phyloP scores from a whole-genome alignment of 2,329 filamentous ascomycete genomes.

The Leptographium radiaticola region DNA sequence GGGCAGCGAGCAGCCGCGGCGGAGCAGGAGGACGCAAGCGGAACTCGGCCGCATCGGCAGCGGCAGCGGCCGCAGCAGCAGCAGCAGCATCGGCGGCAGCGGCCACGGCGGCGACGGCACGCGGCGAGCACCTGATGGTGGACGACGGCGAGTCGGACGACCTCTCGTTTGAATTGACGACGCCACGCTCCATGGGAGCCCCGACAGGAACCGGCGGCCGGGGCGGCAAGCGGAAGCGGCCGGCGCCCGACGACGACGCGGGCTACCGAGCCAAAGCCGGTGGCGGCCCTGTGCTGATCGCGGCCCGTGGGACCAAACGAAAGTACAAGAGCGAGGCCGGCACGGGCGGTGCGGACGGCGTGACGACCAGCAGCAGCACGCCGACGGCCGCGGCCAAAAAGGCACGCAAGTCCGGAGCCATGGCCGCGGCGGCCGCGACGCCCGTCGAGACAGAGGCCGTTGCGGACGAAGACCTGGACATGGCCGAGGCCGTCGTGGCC shows the following conservation, averaged over 20 bases:
- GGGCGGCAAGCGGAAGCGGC: slow-evolving; percentile 38
- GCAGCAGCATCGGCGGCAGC: neutral
- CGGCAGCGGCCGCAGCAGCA: too few species aligned
- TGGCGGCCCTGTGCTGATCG: slow-evolving; percentile 7
- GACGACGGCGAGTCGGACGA: slow-evolving; percentile 11
- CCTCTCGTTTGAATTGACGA: slow-evolving; percentile 9
- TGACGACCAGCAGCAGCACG: slow-evolving; percentile 17
- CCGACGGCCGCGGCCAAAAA: slow-evolving; percentile 10
- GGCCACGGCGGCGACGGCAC: slow-evolving; percentile 17
- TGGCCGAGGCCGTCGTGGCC: neutral
- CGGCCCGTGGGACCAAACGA: slow-evolving; percentile 39
- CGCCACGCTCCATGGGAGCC: slow-evolving; percentile 1
- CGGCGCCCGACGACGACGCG: slow-evolving; percentile 35
- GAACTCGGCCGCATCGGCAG: neutral
- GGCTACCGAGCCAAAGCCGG: slow-evolving; percentile 48
- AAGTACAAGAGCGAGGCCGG: slow-evolving; percentile 48
- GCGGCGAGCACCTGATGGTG: slow-evolving; percentile 13
- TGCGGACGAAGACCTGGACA: neutral
- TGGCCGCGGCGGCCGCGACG: neutral
- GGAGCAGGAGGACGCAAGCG: neutral
- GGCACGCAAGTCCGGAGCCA: slow-evolving; percentile 19
- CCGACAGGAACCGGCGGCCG: slow-evolving; percentile 14
- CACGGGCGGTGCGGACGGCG: slow-evolving; percentile 13
- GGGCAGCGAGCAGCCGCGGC: neutral
- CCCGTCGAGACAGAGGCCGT: neutral